These are phyloP conservation scores for Epicoccum nigrum DNA, from an alignment of 2,329 filamentous ascomycete species.

Conservation along the genomic window DNA sequence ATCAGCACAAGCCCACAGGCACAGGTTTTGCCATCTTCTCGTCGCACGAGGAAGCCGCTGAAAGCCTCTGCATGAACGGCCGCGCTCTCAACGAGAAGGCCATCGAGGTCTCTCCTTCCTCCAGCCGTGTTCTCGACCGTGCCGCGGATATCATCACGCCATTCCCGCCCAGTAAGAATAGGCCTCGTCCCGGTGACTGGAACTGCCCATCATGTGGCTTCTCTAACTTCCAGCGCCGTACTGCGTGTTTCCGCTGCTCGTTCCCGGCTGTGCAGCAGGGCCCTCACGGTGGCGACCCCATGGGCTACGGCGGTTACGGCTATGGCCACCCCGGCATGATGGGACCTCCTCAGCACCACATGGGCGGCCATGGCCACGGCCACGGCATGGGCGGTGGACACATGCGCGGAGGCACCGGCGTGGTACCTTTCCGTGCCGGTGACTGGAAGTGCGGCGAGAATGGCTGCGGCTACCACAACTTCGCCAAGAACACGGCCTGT, in stretches of 20 bases:
- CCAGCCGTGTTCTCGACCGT: slow-evolving; percentile 93
- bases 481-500: slow-evolving; percentile 98
- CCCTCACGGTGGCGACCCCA: slow-evolving; percentile 67
- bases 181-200: slow-evolving; percentile 96
- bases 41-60: slow-evolving; percentile 79
- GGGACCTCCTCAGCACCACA: slow-evolving; percentile 67
- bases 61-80: slow-evolving; percentile 98
- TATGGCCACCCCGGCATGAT: slow-evolving; percentile 67
- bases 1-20: slow-evolving; percentile 99
- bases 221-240: slow-evolving; percentile 98
- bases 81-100: slow-evolving; percentile 98
- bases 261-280: slow-evolving; percentile 92
- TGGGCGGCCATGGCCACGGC: slow-evolving; percentile 62
- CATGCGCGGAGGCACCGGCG: slow-evolving; percentile 75
- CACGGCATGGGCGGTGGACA: slow-evolving; percentile 60
- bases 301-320: slow-evolving; percentile 61
- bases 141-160: slow-evolving; percentile 95
- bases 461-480: slow-evolving; percentile 98
- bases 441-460: slow-evolving; percentile 99
- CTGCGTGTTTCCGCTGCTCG: slow-evolving; percentile 97
- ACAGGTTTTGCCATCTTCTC: slow-evolving; percentile 98
- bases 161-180: slow-evolving; percentile 98
- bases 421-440: slow-evolving; percentile 95
- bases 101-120: slow-evolving; percentile 97
- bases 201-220: slow-evolving; percentile 98